Conservation (phyloP, 352 stramenopile genomes). For the Thalassiosira exigua region DNA sequence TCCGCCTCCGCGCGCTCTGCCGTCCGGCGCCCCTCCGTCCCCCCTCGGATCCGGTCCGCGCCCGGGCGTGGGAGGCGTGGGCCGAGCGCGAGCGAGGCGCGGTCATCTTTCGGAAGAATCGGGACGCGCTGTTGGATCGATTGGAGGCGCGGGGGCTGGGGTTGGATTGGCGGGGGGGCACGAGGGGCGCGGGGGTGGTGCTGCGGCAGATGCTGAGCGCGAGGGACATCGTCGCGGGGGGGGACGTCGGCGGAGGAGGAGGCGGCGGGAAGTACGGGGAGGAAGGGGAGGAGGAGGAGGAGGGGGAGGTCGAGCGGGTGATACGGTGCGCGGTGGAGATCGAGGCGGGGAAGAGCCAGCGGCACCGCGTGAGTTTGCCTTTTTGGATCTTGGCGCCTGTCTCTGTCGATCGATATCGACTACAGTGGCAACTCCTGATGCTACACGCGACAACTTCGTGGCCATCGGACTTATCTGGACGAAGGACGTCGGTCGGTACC, state of each 20-base stretch:
- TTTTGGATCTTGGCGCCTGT: no score
- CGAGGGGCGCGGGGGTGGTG: slow-evolving; percentile 67
- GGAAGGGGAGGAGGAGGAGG: no score
- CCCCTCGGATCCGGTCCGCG: slow-evolving; percentile 78
- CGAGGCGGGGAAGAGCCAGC: slow-evolving; percentile 78
- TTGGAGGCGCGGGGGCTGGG: slow-evolving; percentile 62
- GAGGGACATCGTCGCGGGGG: slow-evolving; percentile 70
- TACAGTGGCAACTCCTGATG: no score
- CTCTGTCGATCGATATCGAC: no score
- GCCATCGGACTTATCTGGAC: no score
- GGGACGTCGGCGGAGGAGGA: slow-evolving; percentile 41
- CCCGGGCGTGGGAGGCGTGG: slow-evolving; percentile 79
- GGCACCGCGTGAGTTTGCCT: slow-evolving; percentile 59
- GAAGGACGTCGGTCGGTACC: no score
- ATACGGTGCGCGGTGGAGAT: slow-evolving; percentile 83
- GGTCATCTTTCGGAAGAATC: slow-evolving; percentile 80
- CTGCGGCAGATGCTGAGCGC: slow-evolving; percentile 82
- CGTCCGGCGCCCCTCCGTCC: slow-evolving; percentile 57
- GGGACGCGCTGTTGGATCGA: slow-evolving; percentile 62
- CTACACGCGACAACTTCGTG: no score
- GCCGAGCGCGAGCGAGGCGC: slow-evolving; percentile 69
- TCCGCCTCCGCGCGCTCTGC: slow-evolving; percentile 73
- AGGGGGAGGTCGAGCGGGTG: slow-evolving; percentile 72
- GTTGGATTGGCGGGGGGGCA: slow-evolving; percentile 62
- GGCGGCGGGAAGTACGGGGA: no score